Evolutionary conservation across 345 rosid species (phyloP).

Genomic region (Hypericum androsaemum): DNA sequence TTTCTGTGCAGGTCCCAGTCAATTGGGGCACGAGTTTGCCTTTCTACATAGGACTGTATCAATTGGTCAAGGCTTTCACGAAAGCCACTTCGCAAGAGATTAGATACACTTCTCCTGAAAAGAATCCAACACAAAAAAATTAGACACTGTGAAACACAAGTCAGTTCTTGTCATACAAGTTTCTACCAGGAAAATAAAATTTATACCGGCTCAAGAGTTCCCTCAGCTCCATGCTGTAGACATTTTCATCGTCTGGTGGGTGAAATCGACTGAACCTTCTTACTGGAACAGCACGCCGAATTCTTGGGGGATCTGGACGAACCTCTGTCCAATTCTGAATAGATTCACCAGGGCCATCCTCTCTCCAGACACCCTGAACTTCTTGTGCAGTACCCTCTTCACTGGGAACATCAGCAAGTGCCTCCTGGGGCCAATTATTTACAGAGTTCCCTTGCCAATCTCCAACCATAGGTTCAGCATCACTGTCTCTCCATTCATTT

Average conservation of each 20-base stretch:
- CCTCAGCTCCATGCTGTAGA: slow-evolving; percentile 93
- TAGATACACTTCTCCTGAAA: slow-evolving; percentile 88
- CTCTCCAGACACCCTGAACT: slow-evolving; percentile 50
- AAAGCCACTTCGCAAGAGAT: slow-evolving; percentile 94
- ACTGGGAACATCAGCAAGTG: slow-evolving; percentile 29
- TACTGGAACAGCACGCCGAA: slow-evolving; percentile 46
- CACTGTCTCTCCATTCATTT: slow-evolving; percentile 39
- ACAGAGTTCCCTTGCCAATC: slow-evolving; percentile 46
- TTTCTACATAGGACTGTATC: slow-evolving; percentile 87
- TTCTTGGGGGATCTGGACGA: slow-evolving; percentile 53
- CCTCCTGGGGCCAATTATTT: slow-evolving; percentile 45
- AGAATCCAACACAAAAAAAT: slow-evolving; percentile 8
- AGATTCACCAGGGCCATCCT: slow-evolving; percentile 41
- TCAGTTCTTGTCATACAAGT: slow-evolving; percentile 1
- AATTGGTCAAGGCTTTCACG: slow-evolving; percentile 96
- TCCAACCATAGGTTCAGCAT: slow-evolving; percentile 42
- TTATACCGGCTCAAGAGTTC: slow-evolving; percentile 90
- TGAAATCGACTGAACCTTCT: slow-evolving; percentile 86
- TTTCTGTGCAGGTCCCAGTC: slow-evolving; percentile 92
- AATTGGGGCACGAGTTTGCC: slow-evolving; percentile 75
- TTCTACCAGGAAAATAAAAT: not conserved
- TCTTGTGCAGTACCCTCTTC: slow-evolving; percentile 39
- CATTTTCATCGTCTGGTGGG: slow-evolving; percentile 90
- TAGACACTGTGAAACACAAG: not conserved
- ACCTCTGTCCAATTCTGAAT: slow-evolving; percentile 52